Conservation (phyloP, 768 basidiomycete genomes). For the Saitozyma sp. region DNA sequence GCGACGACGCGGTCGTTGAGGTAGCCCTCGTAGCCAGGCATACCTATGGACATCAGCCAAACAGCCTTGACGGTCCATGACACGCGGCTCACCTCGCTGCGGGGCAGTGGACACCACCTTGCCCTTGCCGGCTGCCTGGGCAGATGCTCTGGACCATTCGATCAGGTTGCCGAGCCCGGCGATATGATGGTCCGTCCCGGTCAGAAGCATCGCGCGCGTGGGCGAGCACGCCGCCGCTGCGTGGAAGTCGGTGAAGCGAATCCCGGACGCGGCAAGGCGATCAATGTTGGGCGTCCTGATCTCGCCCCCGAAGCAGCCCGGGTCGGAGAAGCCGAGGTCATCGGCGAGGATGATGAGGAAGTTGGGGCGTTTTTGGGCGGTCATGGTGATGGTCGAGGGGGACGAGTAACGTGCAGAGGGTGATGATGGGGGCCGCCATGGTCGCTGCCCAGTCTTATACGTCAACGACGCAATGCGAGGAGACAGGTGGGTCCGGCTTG, state of each 20-base stretch:
- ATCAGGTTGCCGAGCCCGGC: slow-evolving; percentile 23
- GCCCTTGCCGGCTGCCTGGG: slow-evolving; percentile 27
- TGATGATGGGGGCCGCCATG: too few relatives aligned
- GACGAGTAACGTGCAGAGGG: too few relatives aligned
- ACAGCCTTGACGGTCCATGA: too few relatives aligned
- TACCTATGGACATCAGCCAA: background rate
- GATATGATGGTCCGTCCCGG: slow-evolving; percentile 22
- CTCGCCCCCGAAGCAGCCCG: slow-evolving; percentile 26
- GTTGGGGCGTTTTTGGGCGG: slow-evolving; percentile 12
- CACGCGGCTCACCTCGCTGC: too few relatives aligned
- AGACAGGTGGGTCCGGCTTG: too few relatives aligned
- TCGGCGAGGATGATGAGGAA: slow-evolving; percentile 29
- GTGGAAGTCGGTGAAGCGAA: slow-evolving; percentile 24
- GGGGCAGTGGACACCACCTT: background rate
- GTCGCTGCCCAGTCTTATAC: too few relatives aligned
- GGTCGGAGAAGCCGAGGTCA: slow-evolving; percentile 23
- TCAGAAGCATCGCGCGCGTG: slow-evolving; percentile 12
- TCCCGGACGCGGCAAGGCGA: slow-evolving; percentile 21
- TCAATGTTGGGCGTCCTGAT: slow-evolving; percentile 38
- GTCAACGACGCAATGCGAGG: too few relatives aligned
- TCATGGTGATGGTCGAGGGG: too few relatives aligned
- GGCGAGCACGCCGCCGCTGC: slow-evolving; percentile 27
- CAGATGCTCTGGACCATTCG: slow-evolving; percentile 36
- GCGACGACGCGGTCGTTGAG: slow-evolving; percentile 36
- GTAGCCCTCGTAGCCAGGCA: slow-evolving; percentile 35